Evolutionary conservation across 179 eudicot species (phyloP).

Genomic region (Gypsophila paniculata): DNA sequence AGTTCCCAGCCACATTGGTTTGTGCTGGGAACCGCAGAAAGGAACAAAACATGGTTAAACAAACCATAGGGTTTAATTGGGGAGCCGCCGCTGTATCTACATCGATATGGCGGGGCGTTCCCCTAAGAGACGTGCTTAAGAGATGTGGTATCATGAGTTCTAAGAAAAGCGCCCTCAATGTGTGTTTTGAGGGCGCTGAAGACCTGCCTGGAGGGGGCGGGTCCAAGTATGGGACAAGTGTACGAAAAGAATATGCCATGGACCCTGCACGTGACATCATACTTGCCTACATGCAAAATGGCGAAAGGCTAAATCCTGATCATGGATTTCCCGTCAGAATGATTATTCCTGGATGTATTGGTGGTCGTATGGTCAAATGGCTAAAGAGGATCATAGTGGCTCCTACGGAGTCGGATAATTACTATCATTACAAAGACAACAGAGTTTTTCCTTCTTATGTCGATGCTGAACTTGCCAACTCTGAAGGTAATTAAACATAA

Average conservation of each 20-base stretch:
- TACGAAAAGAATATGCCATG: constrained; percentile 61
- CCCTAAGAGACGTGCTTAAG: constrained; percentile 47
- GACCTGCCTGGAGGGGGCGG: constrained; percentile 93
- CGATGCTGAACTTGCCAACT: constrained; percentile 78
- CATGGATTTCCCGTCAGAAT: constrained; percentile 80
- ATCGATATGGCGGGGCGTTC: constrained; percentile 82
- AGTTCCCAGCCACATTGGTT: constrained; percentile 70
- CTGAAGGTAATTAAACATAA: constrained; percentile 57
- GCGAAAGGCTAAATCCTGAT: constrained; percentile 56
- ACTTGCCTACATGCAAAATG: constrained; percentile 89
- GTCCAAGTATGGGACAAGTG: constrained; percentile 80
- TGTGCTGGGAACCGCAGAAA: constrained; percentile 91
- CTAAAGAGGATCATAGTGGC: constrained; percentile 71
- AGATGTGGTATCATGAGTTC: constrained; percentile 57
- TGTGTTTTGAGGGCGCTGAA: constrained; percentile 90
- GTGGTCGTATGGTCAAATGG: constrained; percentile 96
- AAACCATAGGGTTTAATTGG: constrained; percentile 92
- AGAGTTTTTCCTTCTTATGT: constrained; percentile 80
- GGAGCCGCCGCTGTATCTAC: constrained; percentile 76
- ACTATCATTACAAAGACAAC: constrained; percentile 81
- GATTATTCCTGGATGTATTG: constrained; percentile 84
- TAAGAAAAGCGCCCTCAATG: constrained; percentile 55
- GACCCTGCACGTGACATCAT: constrained; percentile 74
- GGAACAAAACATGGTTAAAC: constrained; percentile 81
- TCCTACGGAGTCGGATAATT: constrained; percentile 55